Evolutionary conservation across 345 rosid genomes (phyloP).

Genomic region (Brassica nigra): DNA sequence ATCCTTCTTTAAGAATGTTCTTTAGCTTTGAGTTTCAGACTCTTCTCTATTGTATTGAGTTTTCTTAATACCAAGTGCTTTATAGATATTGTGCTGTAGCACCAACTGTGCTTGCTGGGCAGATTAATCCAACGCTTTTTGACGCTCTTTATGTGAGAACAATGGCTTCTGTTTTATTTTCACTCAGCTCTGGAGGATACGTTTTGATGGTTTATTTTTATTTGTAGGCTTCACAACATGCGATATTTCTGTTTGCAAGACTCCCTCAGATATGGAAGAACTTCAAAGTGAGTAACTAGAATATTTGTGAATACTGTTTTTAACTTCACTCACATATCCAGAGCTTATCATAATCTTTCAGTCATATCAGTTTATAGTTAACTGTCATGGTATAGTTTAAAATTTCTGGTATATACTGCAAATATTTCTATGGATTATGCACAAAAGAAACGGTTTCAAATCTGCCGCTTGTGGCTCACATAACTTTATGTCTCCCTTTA

Average conservation of each 20-base stretch:
- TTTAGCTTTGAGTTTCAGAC: conserved; percentile 9
- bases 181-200: no score
- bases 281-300: conserved; percentile 56
- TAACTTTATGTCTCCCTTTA: not conserved
- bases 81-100: conserved; percentile 83
- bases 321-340: not conserved
- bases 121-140: conserved; percentile 75
- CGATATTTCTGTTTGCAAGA: conserved; percentile 83
- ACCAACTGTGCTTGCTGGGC: conserved; percentile 82
- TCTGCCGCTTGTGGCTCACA: not conserved
- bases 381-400: not conserved
- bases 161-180: not conserved
- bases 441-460: not conserved
- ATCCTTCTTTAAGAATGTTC: conserved; percentile 44
- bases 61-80: conserved; percentile 41
- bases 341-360: not conserved
- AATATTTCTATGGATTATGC: not conserved
- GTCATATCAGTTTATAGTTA: not conserved
- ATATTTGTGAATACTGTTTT: conserved; percentile 1
- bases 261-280: conserved; percentile 95
- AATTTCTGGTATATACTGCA: not conserved
- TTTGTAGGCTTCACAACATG: conserved; percentile 95
- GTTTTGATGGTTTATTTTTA: not conserved
- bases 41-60: not conserved
- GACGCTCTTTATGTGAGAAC: conserved; percentile 89